phyloP scores from a whole-genome alignment of 768 basidiomycete species.

The Mycena maculata region DNA sequence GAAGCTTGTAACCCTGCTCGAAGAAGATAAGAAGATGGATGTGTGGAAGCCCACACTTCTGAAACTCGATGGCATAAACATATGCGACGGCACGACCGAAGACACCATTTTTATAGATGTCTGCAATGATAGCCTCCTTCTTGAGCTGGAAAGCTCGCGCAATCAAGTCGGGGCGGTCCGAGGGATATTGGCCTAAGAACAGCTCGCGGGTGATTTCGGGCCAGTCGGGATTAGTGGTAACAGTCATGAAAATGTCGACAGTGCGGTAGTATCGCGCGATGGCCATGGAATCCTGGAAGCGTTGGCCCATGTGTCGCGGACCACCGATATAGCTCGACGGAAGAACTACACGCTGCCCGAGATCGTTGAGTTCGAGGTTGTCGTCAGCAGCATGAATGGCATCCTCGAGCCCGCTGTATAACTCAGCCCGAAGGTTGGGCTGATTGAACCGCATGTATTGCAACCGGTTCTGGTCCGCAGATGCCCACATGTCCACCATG shows the following conservation, averaged over 20 bases:
- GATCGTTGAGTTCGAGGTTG: conserved; percentile 36
- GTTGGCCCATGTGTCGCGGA: conserved; percentile 47
- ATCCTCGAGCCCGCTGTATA: conserved; percentile 48
- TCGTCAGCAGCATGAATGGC: conserved; percentile 28
- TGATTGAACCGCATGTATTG: conserved; percentile 46
- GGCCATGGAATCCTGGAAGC: conserved; percentile 55
- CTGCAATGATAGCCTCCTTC: conserved; percentile 12
- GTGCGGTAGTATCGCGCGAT: conserved; percentile 50
- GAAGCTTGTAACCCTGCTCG: conserved; percentile 24
- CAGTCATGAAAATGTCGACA: conserved; percentile 61
- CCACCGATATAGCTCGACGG: conserved; percentile 34
- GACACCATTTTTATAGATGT: conserved; percentile 17
- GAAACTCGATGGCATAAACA: conserved; percentile 58
- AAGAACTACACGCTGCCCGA: conserved; percentile 42
- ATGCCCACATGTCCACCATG: conserved; percentile 53
- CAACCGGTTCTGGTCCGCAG: conserved; percentile 46
- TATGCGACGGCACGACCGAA: conserved; percentile 24
- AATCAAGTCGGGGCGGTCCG: conserved; percentile 41
- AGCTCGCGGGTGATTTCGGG: conserved; percentile 56
- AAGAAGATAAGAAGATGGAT: conserved; percentile 56
- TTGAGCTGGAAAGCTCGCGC: conserved; percentile 37
- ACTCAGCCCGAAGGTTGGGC: conserved; percentile 40
- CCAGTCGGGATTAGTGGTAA: conserved; percentile 66
- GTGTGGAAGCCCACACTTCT: conserved; percentile 58
- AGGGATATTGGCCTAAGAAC: conserved; percentile 47